Conservation (phyloP, 2,329 filamentous ascomycete genomes). For the Diaporthe longicolla region DNA sequence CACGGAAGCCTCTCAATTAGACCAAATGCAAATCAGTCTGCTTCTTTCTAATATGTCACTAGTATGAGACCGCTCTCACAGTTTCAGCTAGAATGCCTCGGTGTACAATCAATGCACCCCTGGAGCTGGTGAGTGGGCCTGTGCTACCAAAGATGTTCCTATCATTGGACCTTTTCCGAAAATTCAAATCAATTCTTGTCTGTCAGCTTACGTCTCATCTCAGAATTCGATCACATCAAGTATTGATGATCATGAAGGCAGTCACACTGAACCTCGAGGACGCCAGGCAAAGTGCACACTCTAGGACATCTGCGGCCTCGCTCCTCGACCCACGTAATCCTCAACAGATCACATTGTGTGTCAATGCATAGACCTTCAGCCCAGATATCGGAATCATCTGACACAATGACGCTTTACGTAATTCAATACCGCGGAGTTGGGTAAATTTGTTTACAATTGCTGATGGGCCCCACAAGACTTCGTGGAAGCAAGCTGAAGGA, state of each 20-base stretch:
- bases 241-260: neutral
- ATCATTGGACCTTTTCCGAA: neutral
- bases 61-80: neutral
- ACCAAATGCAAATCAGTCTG: neutral
- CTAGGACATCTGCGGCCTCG: no score
- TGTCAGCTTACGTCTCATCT: constrained; percentile 16
- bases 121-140: neutral
- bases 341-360: neutral
- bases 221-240: neutral
- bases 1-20: neutral
- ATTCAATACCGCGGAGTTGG: neutral
- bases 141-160: neutral
- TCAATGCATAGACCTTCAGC: neutral
- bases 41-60: neutral
- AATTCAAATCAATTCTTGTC: neutral
- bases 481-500: neutral
- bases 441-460: neutral
- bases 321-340: neutral
- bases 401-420: neutral
- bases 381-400: neutral
- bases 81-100: neutral
- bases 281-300: neutral
- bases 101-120: neutral
- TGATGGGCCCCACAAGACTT: neutral
- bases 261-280: neutral